Evolutionary conservation across 805 yeast genomes (phyloP), one percentile per base, ranked within the genome.

Genomic region (Barnettozyma wickerhamii): DNA sequence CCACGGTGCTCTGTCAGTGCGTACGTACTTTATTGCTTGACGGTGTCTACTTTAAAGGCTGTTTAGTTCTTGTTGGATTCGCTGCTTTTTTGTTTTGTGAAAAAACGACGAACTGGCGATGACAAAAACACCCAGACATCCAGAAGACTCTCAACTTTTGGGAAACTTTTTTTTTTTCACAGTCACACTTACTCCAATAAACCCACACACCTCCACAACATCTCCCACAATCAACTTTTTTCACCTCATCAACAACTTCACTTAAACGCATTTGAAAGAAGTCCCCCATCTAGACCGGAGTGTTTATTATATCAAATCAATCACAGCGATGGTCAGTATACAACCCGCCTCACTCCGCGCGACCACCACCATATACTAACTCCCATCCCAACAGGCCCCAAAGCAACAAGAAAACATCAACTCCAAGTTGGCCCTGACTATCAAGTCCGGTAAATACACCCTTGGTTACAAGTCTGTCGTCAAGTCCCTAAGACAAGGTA

Each of bases 371-470:
- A 35, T 37, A 31, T 33, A 18, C 18, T 33, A 10, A 26, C 78
- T 71, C 71, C 71, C 75, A 33, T 29, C 23, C 44, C 28, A 43
- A 37, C 61, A 85, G 95, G 98, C 98, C 87, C 97, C 97, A 81
- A 87, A 84, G 74, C 69, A 77, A 65, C 81, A 84, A 67, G 99
- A 93, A 64, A 83, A 86, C 81, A 81, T 93, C 77, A 91, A 88
- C 95, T 79, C 95, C 75, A 90, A 90, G 80, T 88, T 93, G 72
- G 95, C 95, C 71, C 84, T 93, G 72, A 91, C 87, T 66, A 85
- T 93, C 79, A 93, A 90, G 81, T 90, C 98, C 65, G 99, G 99
- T 81, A 93, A 93, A 79, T 91, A 88, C 83, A 84, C 97, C 86
- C 84, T 93, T 65, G 99, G 99, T 70, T 93, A 89, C 95, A 91